Base-by-base conservation (phyloP, 306 rosid species). In the Hippophae gyantsensis region DNA sequence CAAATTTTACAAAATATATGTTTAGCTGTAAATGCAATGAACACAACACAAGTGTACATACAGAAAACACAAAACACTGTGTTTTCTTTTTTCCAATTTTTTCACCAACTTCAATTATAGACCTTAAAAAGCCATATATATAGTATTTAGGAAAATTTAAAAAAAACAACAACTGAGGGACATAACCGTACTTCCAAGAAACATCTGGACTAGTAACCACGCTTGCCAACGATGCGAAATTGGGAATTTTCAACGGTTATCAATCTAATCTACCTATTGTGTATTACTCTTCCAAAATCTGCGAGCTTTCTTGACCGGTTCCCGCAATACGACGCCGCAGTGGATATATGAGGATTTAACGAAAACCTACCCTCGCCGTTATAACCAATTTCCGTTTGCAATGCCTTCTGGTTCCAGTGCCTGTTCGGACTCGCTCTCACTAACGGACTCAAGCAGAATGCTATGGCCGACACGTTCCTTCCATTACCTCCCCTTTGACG, bases 281-380 rank as follows among this genome's bases (percentile, higher is more conserved):
- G 74, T 59, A 68, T 75, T 68, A 64, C 77, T 79, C 89, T 79
- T n/a, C 99, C 99, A 60, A 92, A 88, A 72, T 92, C 99, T 5
- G 79, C 93, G 52, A 92, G 78, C 74, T 92, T 92, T 57, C 95
- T 63, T 5, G 93, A 92, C 27, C 99, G 89, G 70, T 88, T 92
- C 14, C 71, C 75, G 78, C 87, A 81, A 72, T 77, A 85, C 74
- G 86, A 77, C 69, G 90, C 82, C 55, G 97, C 89, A 3, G 79
- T 51, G 0, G 87, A 61, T 8, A 82, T 69, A 25, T 79, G 82
- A 8, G 89, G 89, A 65, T 82, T 86, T 52, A 57, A 51, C 56
- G 80, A 40, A 14, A 57, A 62, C 44, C 97, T 79, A 42, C 57
- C 62, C 1, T 87, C 86, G 52, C 80, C 76, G 57, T 89, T 44